Evolutionary conservation across 345 rosid species (phyloP).

Genomic region (Ceriops tagal): DNA sequence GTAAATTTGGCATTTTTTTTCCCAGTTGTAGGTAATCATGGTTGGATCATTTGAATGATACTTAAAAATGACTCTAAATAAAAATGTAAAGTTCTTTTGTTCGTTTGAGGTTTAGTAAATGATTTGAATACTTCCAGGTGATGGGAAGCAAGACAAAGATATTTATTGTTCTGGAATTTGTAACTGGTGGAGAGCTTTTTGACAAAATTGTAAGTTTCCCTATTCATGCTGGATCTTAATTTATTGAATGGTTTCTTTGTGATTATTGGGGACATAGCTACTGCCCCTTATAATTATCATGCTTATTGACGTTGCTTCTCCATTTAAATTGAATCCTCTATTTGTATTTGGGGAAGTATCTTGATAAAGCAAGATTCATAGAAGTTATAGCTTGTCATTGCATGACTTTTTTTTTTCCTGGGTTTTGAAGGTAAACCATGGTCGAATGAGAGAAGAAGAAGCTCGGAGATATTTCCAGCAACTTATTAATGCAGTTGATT

Average conservation of each 20-base stretch:
- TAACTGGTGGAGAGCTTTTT: slow-evolving; percentile 34
- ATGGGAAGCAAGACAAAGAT: slow-evolving; percentile 36
- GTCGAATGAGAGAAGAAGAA: slow-evolving; percentile 87
- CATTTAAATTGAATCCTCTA: neutral
- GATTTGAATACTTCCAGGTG: slow-evolving; percentile 14
- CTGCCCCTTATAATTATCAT: no score
- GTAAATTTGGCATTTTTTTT: neutral
- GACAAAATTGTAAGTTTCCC: slow-evolving; percentile 29
- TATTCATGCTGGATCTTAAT: neutral
- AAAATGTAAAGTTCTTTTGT: neutral
- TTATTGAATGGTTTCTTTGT: neutral
- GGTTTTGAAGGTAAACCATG: slow-evolving; percentile 68
- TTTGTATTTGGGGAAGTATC: neutral
- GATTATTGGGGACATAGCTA: neutral
- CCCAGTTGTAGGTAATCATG: neutral
- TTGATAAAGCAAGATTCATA: neutral
- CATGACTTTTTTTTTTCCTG: neutral
- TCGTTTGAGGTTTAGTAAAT: neutral
- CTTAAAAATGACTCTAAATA: neutral
- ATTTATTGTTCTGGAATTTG: slow-evolving; percentile 33
- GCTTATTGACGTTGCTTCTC: neutral
- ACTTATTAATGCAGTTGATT: slow-evolving; percentile 90
- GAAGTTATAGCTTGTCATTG: neutral
- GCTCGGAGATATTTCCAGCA: slow-evolving; percentile 95
- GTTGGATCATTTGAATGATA: neutral